Base-by-base conservation (phyloP, 2,329 filamentous ascomycete genomes). In the Colletotrichum chlorophyti region DNA sequence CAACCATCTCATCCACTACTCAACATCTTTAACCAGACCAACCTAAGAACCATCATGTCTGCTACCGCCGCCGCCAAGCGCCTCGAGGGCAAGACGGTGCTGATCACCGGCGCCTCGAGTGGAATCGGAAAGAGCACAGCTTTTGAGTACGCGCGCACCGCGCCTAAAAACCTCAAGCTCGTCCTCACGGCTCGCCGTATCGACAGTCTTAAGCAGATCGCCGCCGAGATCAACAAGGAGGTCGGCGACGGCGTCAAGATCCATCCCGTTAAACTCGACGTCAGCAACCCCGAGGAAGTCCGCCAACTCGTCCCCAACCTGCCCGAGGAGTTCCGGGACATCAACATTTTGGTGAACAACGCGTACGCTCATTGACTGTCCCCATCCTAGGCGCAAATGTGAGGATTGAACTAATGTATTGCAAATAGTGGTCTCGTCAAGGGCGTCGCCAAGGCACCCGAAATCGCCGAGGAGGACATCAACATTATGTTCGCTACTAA, bases 261-360 rank as follows among this genome's bases (percentile, higher is more conserved):
- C 12, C 77, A 93, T 38, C 86, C 93, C 1, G 86, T 95, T 10
- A 88, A 92, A 79, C 82, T 98, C 50, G 95, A 99, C 72, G 89
- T 99, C 52, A 93, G 90, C 79, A 89, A 90, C 58, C 81, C 91
- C 0, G 84, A 87, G 3, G 87, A 95, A 69, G 83, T 98, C 4
- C 81, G 82, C 49, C 77, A 76, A 35, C 94, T 98, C 69, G 87
- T 97, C 11, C 77, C 75, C 2, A 83, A 80, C 35, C 75, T 98
- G 66, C 93, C 94, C 0, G 85, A 87, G 61, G 93, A 93, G 70
- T 98, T 91, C 78, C 86, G 84, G 72, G 86, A 92, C 23, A 90
- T 98, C 64, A 86, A 98, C 72, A 83, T 98, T 3, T 77, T 99
- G 59, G 91, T 99, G 23, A 99, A 99, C 78, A 98, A 98, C 81